Evolutionary conservation across 768 basidiomycete genomes (phyloP).

Genomic region (Psilocybe sp.): DNA sequence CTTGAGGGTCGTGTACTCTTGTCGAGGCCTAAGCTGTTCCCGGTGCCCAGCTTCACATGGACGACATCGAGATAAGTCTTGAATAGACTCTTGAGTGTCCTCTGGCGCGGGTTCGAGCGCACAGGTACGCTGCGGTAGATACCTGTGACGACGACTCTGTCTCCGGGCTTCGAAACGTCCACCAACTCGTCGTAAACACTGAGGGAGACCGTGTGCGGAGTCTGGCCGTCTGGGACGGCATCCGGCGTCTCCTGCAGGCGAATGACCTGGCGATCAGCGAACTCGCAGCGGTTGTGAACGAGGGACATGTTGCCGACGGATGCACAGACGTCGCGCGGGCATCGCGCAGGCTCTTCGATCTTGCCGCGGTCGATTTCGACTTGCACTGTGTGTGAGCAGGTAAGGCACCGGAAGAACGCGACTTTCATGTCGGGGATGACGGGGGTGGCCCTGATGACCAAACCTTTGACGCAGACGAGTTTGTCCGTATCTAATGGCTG

Average conservation of each 20-base stretch:
- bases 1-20: constrained; percentile 70
- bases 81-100: constrained; percentile 93
- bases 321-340: constrained; percentile 91
- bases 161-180: constrained; percentile 94
- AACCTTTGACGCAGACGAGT: constrained; percentile 91
- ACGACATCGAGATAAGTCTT: constrained; percentile 97
- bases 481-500: constrained; percentile 88
- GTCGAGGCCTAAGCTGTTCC: constrained; percentile 73
- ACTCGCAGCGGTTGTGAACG: constrained; percentile 96
- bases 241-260: constrained; percentile 97
- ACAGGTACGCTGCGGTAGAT: constrained; percentile 95
- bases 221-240: constrained; percentile 96
- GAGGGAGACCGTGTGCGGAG: constrained; percentile 94
- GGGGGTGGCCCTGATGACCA: constrained; percentile 95
- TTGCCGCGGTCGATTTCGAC: constrained; percentile 98
- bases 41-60: constrained; percentile 78
- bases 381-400: constrained; percentile 95
- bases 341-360: constrained; percentile 88
- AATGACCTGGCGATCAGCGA: constrained; percentile 93
- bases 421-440: constrained; percentile 99
- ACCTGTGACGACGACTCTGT: constrained; percentile 85
- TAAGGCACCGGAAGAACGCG: constrained; percentile 96
- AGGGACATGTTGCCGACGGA: constrained; percentile 89
- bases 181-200: constrained; percentile 99
- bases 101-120: constrained; percentile 88